These are phyloP conservation scores for Colletotrichum musae DNA, from an alignment of 2,329 filamentous ascomycete genomes.

Conservation along the genomic window DNA sequence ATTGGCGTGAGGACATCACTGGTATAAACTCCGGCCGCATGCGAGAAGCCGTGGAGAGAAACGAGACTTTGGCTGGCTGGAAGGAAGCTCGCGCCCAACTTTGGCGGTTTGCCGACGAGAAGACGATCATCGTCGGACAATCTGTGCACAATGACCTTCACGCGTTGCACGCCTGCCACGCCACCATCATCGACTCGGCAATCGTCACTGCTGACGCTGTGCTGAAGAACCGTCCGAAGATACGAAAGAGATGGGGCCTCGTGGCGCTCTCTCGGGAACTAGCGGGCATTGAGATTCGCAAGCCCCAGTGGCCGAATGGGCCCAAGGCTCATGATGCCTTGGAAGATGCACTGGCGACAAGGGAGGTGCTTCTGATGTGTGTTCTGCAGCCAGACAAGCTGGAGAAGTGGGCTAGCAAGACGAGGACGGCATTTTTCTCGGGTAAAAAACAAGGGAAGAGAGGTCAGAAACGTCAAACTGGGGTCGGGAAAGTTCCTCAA, in stretches of 20 bases:
- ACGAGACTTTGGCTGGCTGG: constrained; percentile 56
- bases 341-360: background rate
- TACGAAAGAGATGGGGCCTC: background rate
- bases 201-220: constrained; percentile 52
- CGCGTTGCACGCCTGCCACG: constrained; percentile 59
- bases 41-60: background rate
- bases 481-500: too few relatives aligned
- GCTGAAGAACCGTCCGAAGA: background rate
- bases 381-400: background rate
- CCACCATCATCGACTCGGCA: constrained; percentile 59
- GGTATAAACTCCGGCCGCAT: background rate
- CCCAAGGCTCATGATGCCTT: background rate
- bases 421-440: background rate
- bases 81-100: constrained; percentile 57
- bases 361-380: background rate
- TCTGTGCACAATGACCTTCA: constrained; percentile 60
- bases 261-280: background rate
- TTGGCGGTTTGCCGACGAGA: constrained; percentile 56
- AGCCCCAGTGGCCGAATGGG: too few relatives aligned
- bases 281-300: background rate
- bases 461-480: too few relatives aligned
- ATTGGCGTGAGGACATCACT: constrained; percentile 17
- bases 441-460: too few relatives aligned
- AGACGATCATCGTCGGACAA: constrained; percentile 66
- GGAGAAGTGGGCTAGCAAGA: background rate